These are phyloP conservation scores for Ganoderma lucidum DNA, from an alignment of 1,284 basidiomycete genomes.

Conservation along the genomic window DNA sequence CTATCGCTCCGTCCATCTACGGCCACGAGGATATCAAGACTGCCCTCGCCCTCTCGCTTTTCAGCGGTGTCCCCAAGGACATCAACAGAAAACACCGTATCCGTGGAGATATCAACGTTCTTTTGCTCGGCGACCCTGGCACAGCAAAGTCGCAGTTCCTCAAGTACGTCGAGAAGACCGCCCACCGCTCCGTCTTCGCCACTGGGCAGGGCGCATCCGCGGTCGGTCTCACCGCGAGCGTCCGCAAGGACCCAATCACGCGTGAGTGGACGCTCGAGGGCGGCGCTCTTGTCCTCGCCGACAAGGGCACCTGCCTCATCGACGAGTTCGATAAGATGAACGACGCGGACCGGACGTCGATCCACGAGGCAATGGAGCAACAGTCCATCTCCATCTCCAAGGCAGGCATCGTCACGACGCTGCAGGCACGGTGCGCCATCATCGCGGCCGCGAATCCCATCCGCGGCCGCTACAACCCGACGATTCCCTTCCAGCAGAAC, in stretches of 20 bases:
- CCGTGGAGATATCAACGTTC: slow-evolving; percentile 96
- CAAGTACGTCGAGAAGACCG: slow-evolving; percentile 99
- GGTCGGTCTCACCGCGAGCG: slow-evolving; percentile 97
- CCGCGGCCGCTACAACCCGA: slow-evolving; percentile 96
- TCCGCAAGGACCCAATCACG: slow-evolving; percentile 97
- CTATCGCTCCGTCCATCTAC: slow-evolving; percentile 98
- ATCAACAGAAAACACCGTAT: slow-evolving; percentile 97
- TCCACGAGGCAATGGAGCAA: slow-evolving; percentile 99
- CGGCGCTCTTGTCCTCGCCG: slow-evolving; percentile 95
- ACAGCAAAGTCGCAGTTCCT: slow-evolving; percentile 99
- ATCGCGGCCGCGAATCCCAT: slow-evolving; percentile 98
- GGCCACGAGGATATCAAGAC: slow-evolving; percentile 99
- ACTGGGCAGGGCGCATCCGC: slow-evolving; percentile 98
- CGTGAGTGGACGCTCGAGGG: slow-evolving; percentile 99
- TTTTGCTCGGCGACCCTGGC: slow-evolving; percentile 96
- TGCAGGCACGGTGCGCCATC: slow-evolving; percentile 97
- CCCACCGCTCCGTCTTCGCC: slow-evolving; percentile 96
- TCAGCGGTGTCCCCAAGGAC: slow-evolving; percentile 94
- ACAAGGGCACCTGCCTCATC: slow-evolving; percentile 98
- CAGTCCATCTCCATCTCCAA: slow-evolving; percentile 99
- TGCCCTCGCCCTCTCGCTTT: slow-evolving; percentile 93
- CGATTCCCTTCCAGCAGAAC: slow-evolving; percentile 97
- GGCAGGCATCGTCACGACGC: slow-evolving; percentile 96
- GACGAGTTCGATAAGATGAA: slow-evolving; percentile 99
- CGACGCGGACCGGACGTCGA: slow-evolving; percentile 95